Percentiles rank a stretch among this genome's conserved stretches.
These are phyloP conservation scores for Arabidopsis arenosa DNA, from an alignment of 345 rosid genomes.

Conservation along the genomic window DNA sequence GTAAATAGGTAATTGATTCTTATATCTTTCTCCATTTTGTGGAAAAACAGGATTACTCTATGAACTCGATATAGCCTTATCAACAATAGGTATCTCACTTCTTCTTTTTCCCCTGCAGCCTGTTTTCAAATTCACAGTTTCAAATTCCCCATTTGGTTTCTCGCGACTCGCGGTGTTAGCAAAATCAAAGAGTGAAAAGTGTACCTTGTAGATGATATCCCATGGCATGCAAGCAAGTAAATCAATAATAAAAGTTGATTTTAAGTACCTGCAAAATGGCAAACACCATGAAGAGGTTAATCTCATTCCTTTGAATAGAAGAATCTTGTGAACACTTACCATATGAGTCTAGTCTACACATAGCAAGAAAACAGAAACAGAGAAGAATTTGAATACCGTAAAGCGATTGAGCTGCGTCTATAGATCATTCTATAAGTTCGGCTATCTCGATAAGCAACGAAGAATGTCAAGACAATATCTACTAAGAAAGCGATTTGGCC, in stretches of 20 bases:
- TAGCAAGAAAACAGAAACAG: background rate
- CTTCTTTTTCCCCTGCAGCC: slow-evolving; percentile 71
- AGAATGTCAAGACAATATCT: slow-evolving; percentile 72
- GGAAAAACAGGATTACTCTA: slow-evolving; percentile 65
- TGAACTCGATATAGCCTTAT: slow-evolving; percentile 70
- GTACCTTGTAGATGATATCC: slow-evolving; percentile 84
- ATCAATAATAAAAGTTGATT: slow-evolving; percentile 69
- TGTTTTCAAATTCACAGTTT: slow-evolving; percentile 30
- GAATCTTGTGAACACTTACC: background rate
- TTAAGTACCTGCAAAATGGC: slow-evolving; percentile 60
- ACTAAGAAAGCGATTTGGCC: slow-evolving; percentile 78
- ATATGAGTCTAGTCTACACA: background rate
- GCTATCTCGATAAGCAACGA: slow-evolving; percentile 66
- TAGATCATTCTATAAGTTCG: slow-evolving; percentile 61
- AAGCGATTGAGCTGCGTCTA: slow-evolving; percentile 62
- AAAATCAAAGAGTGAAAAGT: background rate
- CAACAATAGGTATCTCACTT: slow-evolving; percentile 73
- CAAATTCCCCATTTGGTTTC: background rate
- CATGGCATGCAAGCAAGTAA: slow-evolving; percentile 79
- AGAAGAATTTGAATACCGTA: slow-evolving; percentile 48
- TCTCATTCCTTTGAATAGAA: background rate
- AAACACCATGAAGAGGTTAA: background rate
- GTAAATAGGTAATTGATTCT: slow-evolving; percentile 82
- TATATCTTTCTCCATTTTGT: slow-evolving; percentile 82
- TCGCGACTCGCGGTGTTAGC: background rate